These are phyloP conservation scores for Zangia roseola DNA, from an alignment of 768 basidiomycete species.

Conservation along the genomic window DNA sequence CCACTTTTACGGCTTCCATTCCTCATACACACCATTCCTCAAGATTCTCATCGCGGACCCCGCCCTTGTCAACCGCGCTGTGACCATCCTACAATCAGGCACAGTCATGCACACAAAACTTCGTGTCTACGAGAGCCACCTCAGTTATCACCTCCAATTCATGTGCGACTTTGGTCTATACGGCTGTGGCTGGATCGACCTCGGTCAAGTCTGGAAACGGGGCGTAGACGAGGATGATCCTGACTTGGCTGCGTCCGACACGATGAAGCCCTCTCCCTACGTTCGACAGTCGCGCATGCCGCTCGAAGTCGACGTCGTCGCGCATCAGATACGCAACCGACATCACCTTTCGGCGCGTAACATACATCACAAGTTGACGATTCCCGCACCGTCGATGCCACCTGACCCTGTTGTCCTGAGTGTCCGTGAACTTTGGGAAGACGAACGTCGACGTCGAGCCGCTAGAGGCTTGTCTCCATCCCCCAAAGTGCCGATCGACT, in stretches of 20 bases:
- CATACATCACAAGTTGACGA: conserved; percentile 60
- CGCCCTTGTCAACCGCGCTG: conserved; percentile 59
- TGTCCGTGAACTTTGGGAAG: conserved; percentile 95
- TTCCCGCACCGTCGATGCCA: conserved; percentile 52
- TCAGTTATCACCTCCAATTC: conserved; percentile 87
- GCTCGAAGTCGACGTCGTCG: conserved; percentile 82
- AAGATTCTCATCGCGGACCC: conserved; percentile 83
- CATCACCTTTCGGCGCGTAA: conserved; percentile 59
- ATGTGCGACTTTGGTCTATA: conserved; percentile 94
- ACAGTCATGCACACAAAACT: conserved; percentile 79
- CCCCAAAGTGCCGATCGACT: conserved; percentile 69
- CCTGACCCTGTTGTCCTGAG: conserved; percentile 79
- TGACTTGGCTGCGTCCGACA: conserved; percentile 6
- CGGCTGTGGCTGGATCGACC: conserved; percentile 88
- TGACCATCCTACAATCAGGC: conserved; percentile 78
- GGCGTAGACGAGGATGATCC: conserved; percentile 31
- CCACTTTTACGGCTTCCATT: conserved; percentile 93
- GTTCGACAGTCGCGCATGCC: conserved; percentile 64
- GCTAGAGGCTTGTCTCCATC: conserved; percentile 69
- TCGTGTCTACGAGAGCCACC: conserved; percentile 84
- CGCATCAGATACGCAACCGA: conserved; percentile 88
- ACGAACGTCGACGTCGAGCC: conserved; percentile 77
- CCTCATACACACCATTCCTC: conserved; percentile 81
- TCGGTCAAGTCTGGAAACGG: conserved; percentile 65
- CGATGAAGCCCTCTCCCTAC: conserved; percentile 54